A percentile compares a stretch with the other conserved stretches of the same genome.
Evolutionary conservation across 768 basidiomycete genomes (phyloP).

Genomic region (Lanmaoa pseudosensibilis): DNA sequence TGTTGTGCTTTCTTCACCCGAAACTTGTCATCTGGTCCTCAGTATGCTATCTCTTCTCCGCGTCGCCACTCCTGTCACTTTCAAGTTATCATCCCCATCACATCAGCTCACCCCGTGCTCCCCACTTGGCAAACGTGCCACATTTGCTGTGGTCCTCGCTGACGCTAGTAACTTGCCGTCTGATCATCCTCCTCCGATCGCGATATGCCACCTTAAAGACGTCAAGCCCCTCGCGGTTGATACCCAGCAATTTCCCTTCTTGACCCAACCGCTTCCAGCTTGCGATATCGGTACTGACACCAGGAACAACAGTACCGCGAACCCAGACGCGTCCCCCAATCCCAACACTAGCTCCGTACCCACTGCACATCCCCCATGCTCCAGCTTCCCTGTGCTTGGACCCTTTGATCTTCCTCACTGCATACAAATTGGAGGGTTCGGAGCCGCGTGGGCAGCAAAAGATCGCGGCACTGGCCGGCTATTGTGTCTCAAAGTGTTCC

Average conservation of each 20-base stretch:
- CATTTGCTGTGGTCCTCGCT: neutral
- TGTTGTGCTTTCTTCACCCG: neutral
- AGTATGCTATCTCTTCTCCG: conserved; percentile 15
- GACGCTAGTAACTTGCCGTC: neutral
- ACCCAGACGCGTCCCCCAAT: neutral
- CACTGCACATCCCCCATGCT: neutral
- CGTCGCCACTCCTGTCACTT: conserved; percentile 1
- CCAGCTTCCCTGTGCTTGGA: conserved; percentile 25
- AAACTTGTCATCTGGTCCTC: neutral
- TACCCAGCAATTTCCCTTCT: neutral
- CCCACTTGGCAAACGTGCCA: conserved; percentile 2
- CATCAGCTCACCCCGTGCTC: neutral
- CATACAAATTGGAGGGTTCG: conserved; percentile 25
- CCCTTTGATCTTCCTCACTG: conserved; percentile 24
- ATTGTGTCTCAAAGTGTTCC: conserved; percentile 42
- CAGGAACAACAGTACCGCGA: neutral
- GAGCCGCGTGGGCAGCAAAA: conserved; percentile 21
- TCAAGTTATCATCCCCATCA: conserved; percentile 6
- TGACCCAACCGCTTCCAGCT: neutral
- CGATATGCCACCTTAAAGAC: neutral
- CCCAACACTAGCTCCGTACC: neutral
- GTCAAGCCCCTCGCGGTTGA: neutral
- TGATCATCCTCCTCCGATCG: neutral
- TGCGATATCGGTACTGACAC: neutral
- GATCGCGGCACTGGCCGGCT: conserved; percentile 31